Conservation (phyloP, 169 alveolate genomes). For the Eimeria acervulina region DNA sequence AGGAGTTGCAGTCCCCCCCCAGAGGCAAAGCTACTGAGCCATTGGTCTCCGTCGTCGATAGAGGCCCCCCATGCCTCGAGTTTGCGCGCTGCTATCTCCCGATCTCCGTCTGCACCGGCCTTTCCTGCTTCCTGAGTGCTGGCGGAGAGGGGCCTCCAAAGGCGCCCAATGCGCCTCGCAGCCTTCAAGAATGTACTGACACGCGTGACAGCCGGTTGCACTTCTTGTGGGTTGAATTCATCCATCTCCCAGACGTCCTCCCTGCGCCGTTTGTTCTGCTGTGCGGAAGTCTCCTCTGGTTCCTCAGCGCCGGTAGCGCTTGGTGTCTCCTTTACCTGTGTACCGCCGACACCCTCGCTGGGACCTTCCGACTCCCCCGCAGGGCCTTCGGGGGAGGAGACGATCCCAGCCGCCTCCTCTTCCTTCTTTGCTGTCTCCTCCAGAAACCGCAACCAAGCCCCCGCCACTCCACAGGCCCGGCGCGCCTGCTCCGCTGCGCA, state of each 20-base stretch:
- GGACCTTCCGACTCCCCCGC: background rate
- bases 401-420: background rate
- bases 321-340: background rate
- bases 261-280: slow-evolving; percentile 52
- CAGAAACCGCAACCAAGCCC: slow-evolving; percentile 67
- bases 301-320: background rate
- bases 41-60: slow-evolving; percentile 68
- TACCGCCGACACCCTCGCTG: background rate
- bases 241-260: slow-evolving; percentile 75
- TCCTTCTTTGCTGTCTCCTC: background rate
- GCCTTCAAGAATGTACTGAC: slow-evolving; percentile 67
- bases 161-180: slow-evolving; percentile 53
- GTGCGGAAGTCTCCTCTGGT: background rate
- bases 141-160: slow-evolving; percentile 29
- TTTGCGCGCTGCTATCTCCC: background rate
- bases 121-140: background rate
- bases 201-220: slow-evolving; percentile 72
- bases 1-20: slow-evolving; percentile 78
- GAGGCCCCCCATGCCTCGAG: slow-evolving; percentile 67
- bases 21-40: slow-evolving; percentile 77
- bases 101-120: background rate
- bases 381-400: slow-evolving; percentile 1
- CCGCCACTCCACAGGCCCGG: slow-evolving; percentile 77
- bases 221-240: slow-evolving; percentile 62
- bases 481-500: slow-evolving; percentile 75